Base-by-base conservation (phyloP, 2,329 filamentous ascomycete genomes). In the Pyricularia sp. region DNA sequence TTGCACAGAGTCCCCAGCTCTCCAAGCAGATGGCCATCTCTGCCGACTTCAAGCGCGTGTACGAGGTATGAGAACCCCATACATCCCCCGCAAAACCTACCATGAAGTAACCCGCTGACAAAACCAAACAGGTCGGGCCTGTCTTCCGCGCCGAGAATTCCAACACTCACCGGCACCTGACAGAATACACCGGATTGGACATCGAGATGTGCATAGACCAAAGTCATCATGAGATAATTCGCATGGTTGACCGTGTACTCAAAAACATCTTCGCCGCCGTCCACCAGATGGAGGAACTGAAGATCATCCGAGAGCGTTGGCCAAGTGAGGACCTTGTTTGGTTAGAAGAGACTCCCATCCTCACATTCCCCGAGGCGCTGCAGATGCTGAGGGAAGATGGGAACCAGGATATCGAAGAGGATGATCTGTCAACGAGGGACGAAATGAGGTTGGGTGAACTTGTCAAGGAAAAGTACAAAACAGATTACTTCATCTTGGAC, bases 141-240 rank as follows among this genome's bases (percentile, higher is more conserved):
- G 92, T 97, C 7, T 97, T 97, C 81, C 87, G 93, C 69, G 93
- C 93, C 0, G 93, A 97, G 74, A 96, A 97, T 78, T 96, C 90
- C 72, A 97, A 97, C 75, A 97, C 93, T 0, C 93, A 96, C 72
- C 87, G 93, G 49, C 93, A 97, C 74, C 81, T 97, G 80, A 96
- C 93, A 0, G 93, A 97, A 74, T 97, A 96, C 74, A 97, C 92
- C 4, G 93, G 93, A 65, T 81, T 97, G 33, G 93, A 97, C 81
- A 76, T 97, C 22, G 93, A 97, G 73, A 97, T 97, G 93, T 84
- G 88, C 3, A 91, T 97, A 68, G 88, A 92, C 62, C 86, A 90
- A 70, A 88, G 96, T 74, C 96, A 97, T 74, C 88, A 96, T 71
- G 93, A 97, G 75, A 89, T 93, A 63, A 83, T 97, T 35, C 81